A percentile compares a stretch with the other conserved stretches of the same genome.
Evolutionary conservation across 2,329 filamentous ascomycete species (phyloP).

Genomic region (Septoria petroselini): DNA sequence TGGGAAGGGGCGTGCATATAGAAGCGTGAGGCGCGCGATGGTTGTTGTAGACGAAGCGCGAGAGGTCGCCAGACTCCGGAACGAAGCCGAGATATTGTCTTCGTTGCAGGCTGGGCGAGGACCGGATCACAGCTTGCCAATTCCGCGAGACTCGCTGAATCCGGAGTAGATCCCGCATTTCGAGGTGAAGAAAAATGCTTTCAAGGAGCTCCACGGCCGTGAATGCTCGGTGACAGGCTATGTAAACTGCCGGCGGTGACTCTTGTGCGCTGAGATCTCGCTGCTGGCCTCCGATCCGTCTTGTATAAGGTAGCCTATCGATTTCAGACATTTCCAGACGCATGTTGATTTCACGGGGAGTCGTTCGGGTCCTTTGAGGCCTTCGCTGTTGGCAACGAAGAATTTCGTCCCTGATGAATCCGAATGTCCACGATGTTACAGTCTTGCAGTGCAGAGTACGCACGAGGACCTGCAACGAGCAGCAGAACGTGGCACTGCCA

Average conservation of each 20-base stretch:
- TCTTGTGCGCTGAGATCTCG: neutral
- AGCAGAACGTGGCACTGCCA: neutral
- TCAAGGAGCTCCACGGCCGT: constrained; percentile 19
- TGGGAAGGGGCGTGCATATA: neutral
- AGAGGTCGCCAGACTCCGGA: constrained; percentile 10
- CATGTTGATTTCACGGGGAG: neutral
- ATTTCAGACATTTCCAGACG: neutral
- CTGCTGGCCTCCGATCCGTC: neutral
- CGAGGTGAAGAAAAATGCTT: constrained; percentile 14
- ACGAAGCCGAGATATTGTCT: constrained; percentile 16
- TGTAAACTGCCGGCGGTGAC: neutral
- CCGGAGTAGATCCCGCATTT: constrained; percentile 17
- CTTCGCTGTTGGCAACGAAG: no score
- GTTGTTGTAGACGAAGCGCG: constrained; percentile 11
- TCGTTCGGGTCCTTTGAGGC: no score
- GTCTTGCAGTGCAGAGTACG: no score
- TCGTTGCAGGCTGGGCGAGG: constrained; percentile 15
- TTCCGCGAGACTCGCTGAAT: constrained; percentile 15
- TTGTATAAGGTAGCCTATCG: neutral
- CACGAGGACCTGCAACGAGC: neutral
- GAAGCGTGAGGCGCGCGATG: neutral
- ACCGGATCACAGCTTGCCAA: constrained; percentile 15
- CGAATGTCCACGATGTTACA: no score
- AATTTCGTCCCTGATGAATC: no score
- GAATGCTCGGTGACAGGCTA: neutral